phyloP scores from a whole-genome alignment of 495 filamentous ascomycete species.

The Hyaloscypha variabilis region DNA sequence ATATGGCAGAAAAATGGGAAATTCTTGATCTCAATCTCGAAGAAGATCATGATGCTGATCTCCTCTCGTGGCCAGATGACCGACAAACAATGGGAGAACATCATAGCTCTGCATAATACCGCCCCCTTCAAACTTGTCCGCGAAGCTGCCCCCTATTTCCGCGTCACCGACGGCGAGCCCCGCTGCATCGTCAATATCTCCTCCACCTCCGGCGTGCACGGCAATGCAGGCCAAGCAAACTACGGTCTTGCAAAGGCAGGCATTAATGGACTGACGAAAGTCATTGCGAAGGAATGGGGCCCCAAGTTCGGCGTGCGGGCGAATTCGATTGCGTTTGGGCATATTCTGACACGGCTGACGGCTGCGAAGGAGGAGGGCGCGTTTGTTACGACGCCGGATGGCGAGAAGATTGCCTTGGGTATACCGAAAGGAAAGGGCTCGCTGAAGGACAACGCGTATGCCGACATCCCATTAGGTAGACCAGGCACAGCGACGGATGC shows the following conservation, averaged over 20 bases:
- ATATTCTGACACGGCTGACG: conserved; percentile 76
- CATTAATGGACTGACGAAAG: conserved; percentile 77
- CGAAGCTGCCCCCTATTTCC: conserved; percentile 81
- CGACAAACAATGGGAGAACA: conserved; percentile 90
- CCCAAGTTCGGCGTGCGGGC: conserved; percentile 79
- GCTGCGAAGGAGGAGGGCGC: conserved; percentile 79
- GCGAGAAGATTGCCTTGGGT: conserved; percentile 75
- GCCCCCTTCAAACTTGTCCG: conserved; percentile 82
- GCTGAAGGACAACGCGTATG: conserved; percentile 42
- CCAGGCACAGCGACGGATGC: conserved; percentile 79
- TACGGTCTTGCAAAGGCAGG: conserved; percentile 84
- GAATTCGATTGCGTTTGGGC: conserved; percentile 83
- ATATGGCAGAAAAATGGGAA: conserved; percentile 14
- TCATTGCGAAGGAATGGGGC: conserved; percentile 92
- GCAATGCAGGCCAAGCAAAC: conserved; percentile 85
- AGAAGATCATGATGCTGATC: conserved; percentile 16
- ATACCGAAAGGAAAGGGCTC: conserved; percentile 52
- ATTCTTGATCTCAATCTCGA: conserved; percentile 15
- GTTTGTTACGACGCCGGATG: conserved; percentile 74
- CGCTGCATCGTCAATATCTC: conserved; percentile 82
- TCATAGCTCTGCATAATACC: conserved; percentile 77
- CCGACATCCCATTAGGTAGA: conserved; percentile 76
- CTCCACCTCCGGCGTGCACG: conserved; percentile 76
- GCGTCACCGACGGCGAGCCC: conserved; percentile 78
- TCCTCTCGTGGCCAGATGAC: conserved; percentile 59